Conservation (phyloP, 768 basidiomycete species). For the Boletellus emodensis region DNA sequence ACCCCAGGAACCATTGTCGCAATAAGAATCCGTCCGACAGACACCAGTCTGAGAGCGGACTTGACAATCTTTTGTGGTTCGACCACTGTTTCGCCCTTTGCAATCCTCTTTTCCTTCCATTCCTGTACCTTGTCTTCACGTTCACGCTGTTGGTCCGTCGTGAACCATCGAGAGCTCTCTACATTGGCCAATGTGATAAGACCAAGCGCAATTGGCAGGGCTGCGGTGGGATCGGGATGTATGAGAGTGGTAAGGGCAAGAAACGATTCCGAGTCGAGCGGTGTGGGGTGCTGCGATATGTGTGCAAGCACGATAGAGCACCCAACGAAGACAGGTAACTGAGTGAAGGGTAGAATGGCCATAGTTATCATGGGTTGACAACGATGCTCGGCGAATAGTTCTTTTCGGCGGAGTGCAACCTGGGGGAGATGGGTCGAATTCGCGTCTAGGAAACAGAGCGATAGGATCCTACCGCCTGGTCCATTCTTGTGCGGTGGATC, state of each 20-base stretch:
- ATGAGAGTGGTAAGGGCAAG: constrained; percentile 66
- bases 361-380: constrained; percentile 59
- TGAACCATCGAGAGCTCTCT: constrained; percentile 72
- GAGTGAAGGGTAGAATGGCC: constrained; percentile 56
- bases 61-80: constrained; percentile 52
- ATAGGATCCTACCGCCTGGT: constrained; percentile 39
- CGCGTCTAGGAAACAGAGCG: neutral
- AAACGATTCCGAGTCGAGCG: constrained; percentile 75
- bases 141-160: constrained; percentile 53
- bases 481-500: constrained; percentile 45
- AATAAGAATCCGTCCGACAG: constrained; percentile 63
- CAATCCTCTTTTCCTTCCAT: constrained; percentile 41
- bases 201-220: constrained; percentile 68
- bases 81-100: constrained; percentile 42
- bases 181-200: constrained; percentile 75
- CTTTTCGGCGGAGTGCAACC: constrained; percentile 52
- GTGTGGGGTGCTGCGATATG: constrained; percentile 54
- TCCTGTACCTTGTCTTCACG: constrained; percentile 46
- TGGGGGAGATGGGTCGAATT: constrained; percentile 23
- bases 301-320: constrained; percentile 55
- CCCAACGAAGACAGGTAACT: constrained; percentile 71
- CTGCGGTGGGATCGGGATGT: constrained; percentile 66
- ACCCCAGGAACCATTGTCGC: constrained; percentile 73
- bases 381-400: constrained; percentile 55
- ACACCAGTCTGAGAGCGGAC: constrained; percentile 49